Conservation (phyloP, 495 filamentous ascomycete species). For the Apodospora peruviana region DNA sequence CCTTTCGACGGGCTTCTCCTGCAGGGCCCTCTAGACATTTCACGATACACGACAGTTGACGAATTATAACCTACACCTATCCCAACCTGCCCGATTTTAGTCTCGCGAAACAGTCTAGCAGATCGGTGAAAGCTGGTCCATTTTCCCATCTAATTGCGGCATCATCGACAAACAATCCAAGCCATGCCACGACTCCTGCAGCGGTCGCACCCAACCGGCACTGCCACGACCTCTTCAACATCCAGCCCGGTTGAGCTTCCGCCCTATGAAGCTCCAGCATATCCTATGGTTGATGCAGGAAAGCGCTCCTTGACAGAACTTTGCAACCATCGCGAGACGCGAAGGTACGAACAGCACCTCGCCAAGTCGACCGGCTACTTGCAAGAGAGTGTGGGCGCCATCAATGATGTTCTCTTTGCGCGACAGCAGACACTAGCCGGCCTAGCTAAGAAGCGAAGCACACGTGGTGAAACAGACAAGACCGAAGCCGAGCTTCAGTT, state of each 20-base stretch:
- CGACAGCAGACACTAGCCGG: slow-evolving; percentile 43
- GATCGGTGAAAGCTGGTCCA: no score
- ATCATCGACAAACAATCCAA: not conserved
- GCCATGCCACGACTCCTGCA: slow-evolving; percentile 19
- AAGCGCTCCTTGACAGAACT: slow-evolving; percentile 29
- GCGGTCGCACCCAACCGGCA: slow-evolving; percentile 3
- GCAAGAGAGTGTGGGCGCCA: slow-evolving; percentile 40
- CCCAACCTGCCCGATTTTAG: no score
- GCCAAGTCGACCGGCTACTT: slow-evolving; percentile 28
- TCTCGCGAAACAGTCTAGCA: no score
- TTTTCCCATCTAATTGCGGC: no score
- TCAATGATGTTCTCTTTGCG: slow-evolving; percentile 45
- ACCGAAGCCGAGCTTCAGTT: slow-evolving; percentile 31
- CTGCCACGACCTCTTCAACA: not conserved
- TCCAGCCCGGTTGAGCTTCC: slow-evolving; percentile 38
- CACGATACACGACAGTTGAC: no score
- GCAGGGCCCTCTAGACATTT: no score
- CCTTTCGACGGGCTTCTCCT: no score
- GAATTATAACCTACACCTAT: no score
- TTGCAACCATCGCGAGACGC: slow-evolving; percentile 19
- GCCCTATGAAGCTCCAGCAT: slow-evolving; percentile 52
- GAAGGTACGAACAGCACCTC: slow-evolving; percentile 35
- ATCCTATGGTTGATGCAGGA: slow-evolving; percentile 36
- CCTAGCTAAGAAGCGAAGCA: slow-evolving; percentile 22
- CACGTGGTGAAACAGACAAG: slow-evolving; percentile 32